These are phyloP conservation scores for Boletus vermiculosoides DNA, from an alignment of 768 basidiomycete species.

Conservation along the genomic window DNA sequence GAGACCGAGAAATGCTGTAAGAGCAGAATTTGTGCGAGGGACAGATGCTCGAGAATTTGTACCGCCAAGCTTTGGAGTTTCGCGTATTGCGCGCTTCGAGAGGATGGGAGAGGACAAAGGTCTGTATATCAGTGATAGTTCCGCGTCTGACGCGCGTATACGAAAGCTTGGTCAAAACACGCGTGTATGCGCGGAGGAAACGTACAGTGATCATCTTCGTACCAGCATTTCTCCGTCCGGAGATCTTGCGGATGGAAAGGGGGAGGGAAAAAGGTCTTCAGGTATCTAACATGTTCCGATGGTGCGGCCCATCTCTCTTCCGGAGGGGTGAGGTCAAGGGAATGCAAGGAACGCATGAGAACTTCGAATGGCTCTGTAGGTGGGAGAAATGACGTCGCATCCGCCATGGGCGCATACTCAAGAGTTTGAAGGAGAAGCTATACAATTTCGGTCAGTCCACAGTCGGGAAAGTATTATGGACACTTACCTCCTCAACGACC, in stretches of 20 bases:
- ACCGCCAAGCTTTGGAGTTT: constrained; percentile 44
- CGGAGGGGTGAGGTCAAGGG: constrained; percentile 34
- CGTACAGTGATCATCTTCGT: constrained; percentile 37
- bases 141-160: constrained; percentile 23
- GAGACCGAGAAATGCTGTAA: constrained; percentile 24
- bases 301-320: constrained; percentile 44
- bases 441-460: constrained; percentile 11
- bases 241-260: constrained; percentile 22
- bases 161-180: not conserved
- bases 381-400: constrained; percentile 50
- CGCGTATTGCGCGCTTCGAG: constrained; percentile 44
- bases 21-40: constrained; percentile 23
- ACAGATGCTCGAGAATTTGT: constrained; percentile 25
- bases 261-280: constrained; percentile 20
- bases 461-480: not conserved
- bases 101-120: constrained; percentile 43
- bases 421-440: constrained; percentile 45
- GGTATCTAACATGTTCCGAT: constrained; percentile 17
- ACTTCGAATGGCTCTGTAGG: constrained; percentile 55
- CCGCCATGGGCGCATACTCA: constrained; percentile 43
- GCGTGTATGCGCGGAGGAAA: constrained; percentile 19
- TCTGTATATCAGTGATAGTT: constrained; percentile 27
- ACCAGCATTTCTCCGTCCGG: constrained; percentile 39
- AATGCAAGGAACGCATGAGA: constrained; percentile 38
- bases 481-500: constrained; percentile 45